These are phyloP conservation scores for Cymbopogon flexuosus DNA, from an alignment of 202 grass and related monocot genomes.

Conservation along the genomic window DNA sequence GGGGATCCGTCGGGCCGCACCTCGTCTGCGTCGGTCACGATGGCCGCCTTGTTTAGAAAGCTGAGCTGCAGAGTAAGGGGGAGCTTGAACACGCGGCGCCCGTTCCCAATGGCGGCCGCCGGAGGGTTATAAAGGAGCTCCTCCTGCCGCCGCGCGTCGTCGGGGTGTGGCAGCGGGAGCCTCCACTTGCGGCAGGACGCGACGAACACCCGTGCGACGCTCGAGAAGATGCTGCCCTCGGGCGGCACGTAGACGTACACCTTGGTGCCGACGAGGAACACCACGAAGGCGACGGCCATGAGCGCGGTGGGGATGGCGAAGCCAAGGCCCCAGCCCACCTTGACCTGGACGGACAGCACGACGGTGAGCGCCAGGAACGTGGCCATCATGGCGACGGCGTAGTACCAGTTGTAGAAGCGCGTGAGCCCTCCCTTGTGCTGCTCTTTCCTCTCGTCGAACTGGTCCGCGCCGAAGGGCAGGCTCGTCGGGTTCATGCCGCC, in stretches of 20 bases:
- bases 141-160: slow-evolving; percentile 35
- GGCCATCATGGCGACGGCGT: slow-evolving; percentile 2
- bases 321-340: slow-evolving; percentile 49
- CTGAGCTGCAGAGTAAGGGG: slow-evolving; percentile 45
- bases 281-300: slow-evolving; percentile 22
- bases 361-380: slow-evolving; percentile 37
- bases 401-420: slow-evolving; percentile 44
- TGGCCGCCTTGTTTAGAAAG: slow-evolving; percentile 65
- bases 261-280: slow-evolving; percentile 49
- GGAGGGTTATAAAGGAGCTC: slow-evolving; percentile 34
- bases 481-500: slow-evolving; percentile 23
- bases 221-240: slow-evolving; percentile 61
- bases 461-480: slow-evolving; percentile 46
- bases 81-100: slow-evolving; percentile 30
- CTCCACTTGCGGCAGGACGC: slow-evolving; percentile 56
- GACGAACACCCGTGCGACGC: slow-evolving; percentile 41
- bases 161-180: slow-evolving; percentile 34
- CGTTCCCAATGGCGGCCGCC: not conserved
- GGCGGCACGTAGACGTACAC: slow-evolving; percentile 45
- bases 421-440: slow-evolving; percentile 6
- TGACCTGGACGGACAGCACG: slow-evolving; percentile 40
- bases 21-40: slow-evolving; percentile 42
- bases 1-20: slow-evolving; percentile 30
- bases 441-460: slow-evolving; percentile 40
- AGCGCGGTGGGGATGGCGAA: slow-evolving; percentile 53